Evolutionary conservation across 2,329 filamentous ascomycete species (phyloP).

Genomic region (Pseudogymnoascus destructans): DNA sequence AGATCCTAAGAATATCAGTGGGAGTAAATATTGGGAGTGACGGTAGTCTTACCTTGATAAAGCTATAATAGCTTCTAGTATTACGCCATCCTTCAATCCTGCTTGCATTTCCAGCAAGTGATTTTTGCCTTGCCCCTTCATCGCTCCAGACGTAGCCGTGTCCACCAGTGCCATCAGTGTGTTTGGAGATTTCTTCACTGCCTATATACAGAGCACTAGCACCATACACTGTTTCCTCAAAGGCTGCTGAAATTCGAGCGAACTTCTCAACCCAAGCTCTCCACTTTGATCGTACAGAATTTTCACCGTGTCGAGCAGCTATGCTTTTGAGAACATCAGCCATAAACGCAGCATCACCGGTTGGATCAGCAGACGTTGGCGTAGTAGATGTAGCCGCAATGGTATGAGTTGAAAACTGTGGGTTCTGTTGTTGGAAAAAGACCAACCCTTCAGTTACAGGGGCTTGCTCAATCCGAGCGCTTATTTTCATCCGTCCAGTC

Average conservation of each 20-base stretch:
- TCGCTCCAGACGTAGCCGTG: conserved; percentile 95
- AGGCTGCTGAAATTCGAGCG: conserved; percentile 79
- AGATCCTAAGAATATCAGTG: background rate
- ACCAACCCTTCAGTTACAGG: conserved; percentile 70
- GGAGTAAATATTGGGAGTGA: background rate
- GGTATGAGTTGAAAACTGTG: conserved; percentile 39
- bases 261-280: conserved; percentile 91
- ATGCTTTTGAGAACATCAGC: conserved; percentile 73
- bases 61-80: conserved; percentile 89
- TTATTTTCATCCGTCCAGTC: conserved; percentile 88
- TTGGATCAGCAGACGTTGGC: conserved; percentile 45
- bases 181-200: conserved; percentile 53
- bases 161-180: conserved; percentile 49
- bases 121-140: conserved; percentile 64
- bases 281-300: conserved; percentile 84
- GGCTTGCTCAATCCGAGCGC: conserved; percentile 69
- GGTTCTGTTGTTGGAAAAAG: conserved; percentile 76
- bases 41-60: conserved; percentile 56
- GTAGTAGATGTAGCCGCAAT: conserved; percentile 27
- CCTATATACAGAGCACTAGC: conserved; percentile 81
- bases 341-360: conserved; percentile 84
- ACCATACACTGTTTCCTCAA: conserved; percentile 91
- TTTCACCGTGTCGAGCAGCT: conserved; percentile 72
- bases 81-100: conserved; percentile 95
- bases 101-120: conserved; percentile 82